Conservation (phyloP, 306 rosid genomes). For the Malus asiatica region DNA sequence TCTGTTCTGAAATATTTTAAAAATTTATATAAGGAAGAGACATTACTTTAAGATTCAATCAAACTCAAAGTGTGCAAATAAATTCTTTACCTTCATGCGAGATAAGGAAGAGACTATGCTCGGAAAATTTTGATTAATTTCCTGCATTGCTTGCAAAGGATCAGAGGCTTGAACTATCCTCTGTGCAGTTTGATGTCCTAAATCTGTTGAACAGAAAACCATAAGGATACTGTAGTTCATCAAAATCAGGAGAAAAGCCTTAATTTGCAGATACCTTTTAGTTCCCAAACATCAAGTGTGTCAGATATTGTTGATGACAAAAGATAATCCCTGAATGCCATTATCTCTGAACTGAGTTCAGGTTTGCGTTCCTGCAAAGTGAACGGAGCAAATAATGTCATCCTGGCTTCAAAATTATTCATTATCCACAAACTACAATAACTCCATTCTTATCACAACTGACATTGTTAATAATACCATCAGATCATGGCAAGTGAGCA, state of each 20-base stretch:
- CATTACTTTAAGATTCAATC: not conserved
- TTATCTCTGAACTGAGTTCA: conserved; percentile 74
- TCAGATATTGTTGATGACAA: conserved; percentile 86
- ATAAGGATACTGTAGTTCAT: conserved; percentile 9
- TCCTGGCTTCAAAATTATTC: not conserved
- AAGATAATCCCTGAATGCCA: conserved; percentile 91
- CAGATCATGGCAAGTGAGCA: not conserved
- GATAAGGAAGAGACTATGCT: conserved; percentile 92
- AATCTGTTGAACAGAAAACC: conserved; percentile 47
- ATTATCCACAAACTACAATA: not conserved
- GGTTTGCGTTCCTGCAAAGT: conserved; percentile 80
- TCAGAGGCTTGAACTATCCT: conserved; percentile 95
- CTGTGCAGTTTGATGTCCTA: conserved; percentile 98
- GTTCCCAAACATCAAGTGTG: conserved; percentile 96
- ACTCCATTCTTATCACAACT: not conserved
- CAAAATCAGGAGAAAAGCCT: conserved; percentile 2
- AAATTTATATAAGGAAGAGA: not conserved
- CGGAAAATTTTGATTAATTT: conserved; percentile 93
- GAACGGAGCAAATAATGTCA: not conserved
- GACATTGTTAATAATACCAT: not conserved
- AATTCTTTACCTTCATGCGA: conserved; percentile 77
- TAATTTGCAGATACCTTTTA: conserved; percentile 56
- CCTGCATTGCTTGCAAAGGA: conserved; percentile 98
- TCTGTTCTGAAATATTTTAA: not conserved
- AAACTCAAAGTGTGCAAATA: not conserved